phyloP scores from a whole-genome alignment of 2,329 filamentous ascomycete species.

The Colletotrichum falcatum region DNA sequence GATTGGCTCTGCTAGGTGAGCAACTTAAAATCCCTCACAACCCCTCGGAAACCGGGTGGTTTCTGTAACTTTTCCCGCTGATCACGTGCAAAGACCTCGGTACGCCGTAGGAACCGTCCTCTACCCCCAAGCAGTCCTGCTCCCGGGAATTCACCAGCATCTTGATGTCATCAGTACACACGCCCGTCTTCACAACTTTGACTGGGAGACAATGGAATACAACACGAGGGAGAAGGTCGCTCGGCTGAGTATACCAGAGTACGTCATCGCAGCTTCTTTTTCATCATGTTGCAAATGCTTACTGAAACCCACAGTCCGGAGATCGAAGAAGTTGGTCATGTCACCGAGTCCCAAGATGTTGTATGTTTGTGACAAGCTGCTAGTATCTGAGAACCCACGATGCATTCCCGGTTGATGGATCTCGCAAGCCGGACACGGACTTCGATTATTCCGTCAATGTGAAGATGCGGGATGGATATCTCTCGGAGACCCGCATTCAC shows the following conservation, averaged over 20 bases:
- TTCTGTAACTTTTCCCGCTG: neutral
- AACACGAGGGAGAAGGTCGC: conserved; percentile 7
- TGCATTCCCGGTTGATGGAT: too few relatives aligned
- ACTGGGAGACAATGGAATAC: conserved; percentile 1
- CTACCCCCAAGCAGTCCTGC: too few relatives aligned
- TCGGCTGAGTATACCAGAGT: neutral
- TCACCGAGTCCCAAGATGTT: neutral
- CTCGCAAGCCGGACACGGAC: too few relatives aligned
- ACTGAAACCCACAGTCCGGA: neutral
- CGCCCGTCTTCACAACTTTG: neutral
- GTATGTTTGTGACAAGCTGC: neutral
- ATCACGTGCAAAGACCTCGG: too few relatives aligned
- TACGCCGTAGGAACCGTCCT: too few relatives aligned
- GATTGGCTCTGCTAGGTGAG: neutral
- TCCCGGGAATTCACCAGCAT: neutral
- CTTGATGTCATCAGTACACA: neutral
- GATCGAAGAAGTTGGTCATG: neutral
- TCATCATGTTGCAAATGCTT: neutral
- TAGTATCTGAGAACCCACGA: too few relatives aligned
- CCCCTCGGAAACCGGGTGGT: neutral
- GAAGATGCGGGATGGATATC: too few relatives aligned
- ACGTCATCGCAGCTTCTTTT: neutral
- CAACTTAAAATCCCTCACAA: neutral
- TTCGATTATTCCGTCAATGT: too few relatives aligned
- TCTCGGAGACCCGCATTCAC: too few relatives aligned